Evolutionary conservation across 1,139 yeast genomes (phyloP).

Genomic region (Pneumocystis canis): DNA sequence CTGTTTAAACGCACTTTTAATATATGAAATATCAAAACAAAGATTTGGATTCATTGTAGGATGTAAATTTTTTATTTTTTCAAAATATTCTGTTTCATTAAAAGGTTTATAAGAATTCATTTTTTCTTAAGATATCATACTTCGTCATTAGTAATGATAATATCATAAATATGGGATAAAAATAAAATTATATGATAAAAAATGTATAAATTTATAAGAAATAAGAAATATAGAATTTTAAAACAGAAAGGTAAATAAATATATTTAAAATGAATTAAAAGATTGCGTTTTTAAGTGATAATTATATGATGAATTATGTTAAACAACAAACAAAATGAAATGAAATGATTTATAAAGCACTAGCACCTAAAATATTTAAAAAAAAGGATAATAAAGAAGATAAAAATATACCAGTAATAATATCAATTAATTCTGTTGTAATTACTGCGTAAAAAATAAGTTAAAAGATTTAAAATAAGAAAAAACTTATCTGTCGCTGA

Average conservation of each 20-base stretch:
- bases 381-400: neutral
- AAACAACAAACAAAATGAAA: neutral
- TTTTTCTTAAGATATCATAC: no score
- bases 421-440: slow-evolving; percentile 98
- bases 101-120: no score
- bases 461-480: neutral
- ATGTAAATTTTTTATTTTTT: neutral
- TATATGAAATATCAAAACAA: neutral
- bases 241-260: no score
- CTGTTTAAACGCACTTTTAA: neutral
- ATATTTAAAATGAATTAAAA: no score
- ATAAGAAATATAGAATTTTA: no score
- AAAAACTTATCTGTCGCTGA: neutral
- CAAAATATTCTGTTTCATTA: neutral
- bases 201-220: no score
- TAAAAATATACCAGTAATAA: slow-evolving; percentile 62
- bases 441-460: slow-evolving; percentile 80
- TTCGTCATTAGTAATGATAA: no score
- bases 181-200: no score
- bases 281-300: slow-evolving; percentile 25
- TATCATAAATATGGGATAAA: no score
- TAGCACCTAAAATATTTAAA: neutral
- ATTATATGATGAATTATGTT: neutral
- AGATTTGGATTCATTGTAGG: neutral
- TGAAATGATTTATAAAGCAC: neutral